Percentiles rank a stretch among this genome's conserved stretches.
These are phyloP conservation scores for Pseudoturritis turrita DNA, from an alignment of 345 rosid genomes.

Conservation along the genomic window DNA sequence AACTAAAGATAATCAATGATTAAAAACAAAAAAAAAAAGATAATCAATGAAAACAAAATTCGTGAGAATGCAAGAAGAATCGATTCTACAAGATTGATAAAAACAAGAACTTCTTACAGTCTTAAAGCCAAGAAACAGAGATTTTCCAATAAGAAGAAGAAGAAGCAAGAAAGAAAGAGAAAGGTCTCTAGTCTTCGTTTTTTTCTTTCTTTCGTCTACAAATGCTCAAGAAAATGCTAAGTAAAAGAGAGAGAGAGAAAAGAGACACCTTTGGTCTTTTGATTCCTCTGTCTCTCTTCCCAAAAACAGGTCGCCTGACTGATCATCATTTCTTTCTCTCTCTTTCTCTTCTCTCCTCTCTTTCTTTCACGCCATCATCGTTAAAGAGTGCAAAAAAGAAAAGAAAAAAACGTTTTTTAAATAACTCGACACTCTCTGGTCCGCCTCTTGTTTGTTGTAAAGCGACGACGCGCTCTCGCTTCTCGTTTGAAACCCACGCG, in stretches of 20 bases:
- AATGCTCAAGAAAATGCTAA: not conserved
- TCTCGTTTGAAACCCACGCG: conserved; percentile 1
- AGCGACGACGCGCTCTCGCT: conserved; percentile 16
- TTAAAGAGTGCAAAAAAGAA: conserved; percentile 12
- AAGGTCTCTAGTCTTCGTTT: not conserved
- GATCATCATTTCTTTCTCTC: conserved; percentile 14
- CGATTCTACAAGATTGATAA: not conserved
- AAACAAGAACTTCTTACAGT: not conserved
- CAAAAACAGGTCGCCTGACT: conserved; percentile 31
- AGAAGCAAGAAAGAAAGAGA: not conserved
- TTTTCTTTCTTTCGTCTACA: not conserved
- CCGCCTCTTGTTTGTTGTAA: conserved; percentile 13
- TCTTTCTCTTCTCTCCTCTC: not conserved
- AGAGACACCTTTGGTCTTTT: conserved; percentile 19
- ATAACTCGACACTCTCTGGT: conserved; percentile 21
- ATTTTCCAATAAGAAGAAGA: not conserved
- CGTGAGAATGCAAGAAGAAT: conserved; percentile 14
- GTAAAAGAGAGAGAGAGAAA: not conserved
- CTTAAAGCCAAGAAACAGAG: conserved; percentile 5
- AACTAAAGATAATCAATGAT: not conserved
- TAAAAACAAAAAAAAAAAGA: not conserved
- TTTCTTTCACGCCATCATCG: conserved; percentile 27
- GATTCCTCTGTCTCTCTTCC: conserved; percentile 29
- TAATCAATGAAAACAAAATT: not conserved
- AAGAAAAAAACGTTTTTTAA: conserved; percentile 19